Percentiles rank a stretch among this genome's conserved stretches.
Conservation (phyloP, 2,329 filamentous ascomycete genomes). For the Elsinoe batatas region DNA sequence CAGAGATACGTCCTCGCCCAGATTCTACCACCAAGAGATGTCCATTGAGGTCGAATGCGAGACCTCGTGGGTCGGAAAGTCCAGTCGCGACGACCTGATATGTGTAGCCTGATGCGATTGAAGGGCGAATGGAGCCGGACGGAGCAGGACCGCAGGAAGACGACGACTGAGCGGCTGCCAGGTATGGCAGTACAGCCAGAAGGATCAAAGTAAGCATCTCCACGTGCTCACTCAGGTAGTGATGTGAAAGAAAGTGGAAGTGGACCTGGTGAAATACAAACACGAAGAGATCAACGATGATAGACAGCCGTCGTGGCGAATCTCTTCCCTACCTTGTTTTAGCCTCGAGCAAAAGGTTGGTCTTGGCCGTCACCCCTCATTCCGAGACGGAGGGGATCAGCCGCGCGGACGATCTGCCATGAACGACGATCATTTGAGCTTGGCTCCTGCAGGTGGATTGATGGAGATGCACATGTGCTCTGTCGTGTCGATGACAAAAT, state of each 20-base stretch:
- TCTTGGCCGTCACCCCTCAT: background rate
- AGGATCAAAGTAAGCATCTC: background rate
- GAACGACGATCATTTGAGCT: background rate
- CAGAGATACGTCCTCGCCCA: slow-evolving; percentile 26
- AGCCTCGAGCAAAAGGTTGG: background rate
- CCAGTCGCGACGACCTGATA: slow-evolving; percentile 38
- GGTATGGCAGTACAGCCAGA: background rate
- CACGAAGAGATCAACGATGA: background rate
- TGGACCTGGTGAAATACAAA: background rate
- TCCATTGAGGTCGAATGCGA: slow-evolving; percentile 39
- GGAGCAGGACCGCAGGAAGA: slow-evolving; percentile 15
- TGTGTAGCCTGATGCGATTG: slow-evolving; percentile 33
- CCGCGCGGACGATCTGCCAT: background rate
- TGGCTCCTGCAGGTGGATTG: background rate
- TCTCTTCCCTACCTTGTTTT: background rate
- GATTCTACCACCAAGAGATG: slow-evolving; percentile 41
- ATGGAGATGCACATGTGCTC: background rate
- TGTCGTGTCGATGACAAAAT: background rate
- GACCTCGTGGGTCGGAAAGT: slow-evolving; percentile 36
- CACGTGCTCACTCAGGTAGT: background rate
- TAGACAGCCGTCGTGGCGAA: background rate
- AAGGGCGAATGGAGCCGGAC: slow-evolving; percentile 22
- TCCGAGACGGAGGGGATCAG: background rate
- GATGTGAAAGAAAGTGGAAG: background rate
- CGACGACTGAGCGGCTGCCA: slow-evolving; percentile 1